Base-by-base conservation (phyloP, 2,329 filamentous ascomycete genomes). In the Verticillium alfalfae region DNA sequence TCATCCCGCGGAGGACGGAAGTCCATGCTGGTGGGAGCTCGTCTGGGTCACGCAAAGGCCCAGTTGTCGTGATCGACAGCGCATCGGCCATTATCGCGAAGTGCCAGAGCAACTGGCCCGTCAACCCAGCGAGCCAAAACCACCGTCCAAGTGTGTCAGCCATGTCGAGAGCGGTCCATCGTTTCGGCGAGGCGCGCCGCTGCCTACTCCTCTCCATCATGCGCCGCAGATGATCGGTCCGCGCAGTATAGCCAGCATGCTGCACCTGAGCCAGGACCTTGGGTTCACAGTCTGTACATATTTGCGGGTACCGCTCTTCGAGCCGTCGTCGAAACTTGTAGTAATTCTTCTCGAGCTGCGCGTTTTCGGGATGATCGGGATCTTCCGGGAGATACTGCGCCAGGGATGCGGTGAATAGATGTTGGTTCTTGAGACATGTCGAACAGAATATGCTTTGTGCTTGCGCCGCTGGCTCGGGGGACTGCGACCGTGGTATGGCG, bases 341-440 rank as follows among this genome's bases (percentile, higher is more conserved):
- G 68, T 91, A 89, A 57, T 84, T 83, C 60, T 81, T 82, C 72
- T 93, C 89, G 65, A 88, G 88, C 63, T 86, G 81, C 3, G 77
- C 78, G 72, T 93, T 92, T 59, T 89, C 82, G 0, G 90, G 87
- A 66, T 94, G 85, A 54, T 79, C 78, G 0, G 82, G 78, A 62
- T 89, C 84, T 38, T 83, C 81, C 12, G 87, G 85, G 1, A 96
- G 83, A 73, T 96, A 98, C 63, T 94, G 88, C 3, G 92, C 89
- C 45, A 98, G 80, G 0, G 87, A 87, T 54, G 88, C 84, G 38
- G 88, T 89, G 67, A 93, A 87, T 7, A 97, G 81, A 61, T 91
- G 88, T 73, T 99, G 95, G 73, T 99, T 98, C 73, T 92, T 92
- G 59, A 93, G 78, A 70, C 95, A 99, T 61, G 84, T 89, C 57